Conservation (phyloP, 2,329 filamentous ascomycete species). For the Fusarium musae region DNA sequence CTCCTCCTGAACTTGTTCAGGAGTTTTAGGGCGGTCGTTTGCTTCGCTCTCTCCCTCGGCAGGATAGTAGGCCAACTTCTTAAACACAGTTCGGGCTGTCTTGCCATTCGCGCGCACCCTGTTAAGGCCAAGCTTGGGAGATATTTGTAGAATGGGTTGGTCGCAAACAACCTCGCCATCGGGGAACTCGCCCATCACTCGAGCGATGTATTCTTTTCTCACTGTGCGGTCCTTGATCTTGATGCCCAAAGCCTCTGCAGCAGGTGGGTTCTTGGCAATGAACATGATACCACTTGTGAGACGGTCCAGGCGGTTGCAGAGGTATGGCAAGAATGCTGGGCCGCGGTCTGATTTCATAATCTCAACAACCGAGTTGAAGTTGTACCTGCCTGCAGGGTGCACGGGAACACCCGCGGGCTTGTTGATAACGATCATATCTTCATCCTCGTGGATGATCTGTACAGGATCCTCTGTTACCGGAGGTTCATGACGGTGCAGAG, state of each 20-base stretch:
- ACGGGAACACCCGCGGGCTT: constrained; percentile 96
- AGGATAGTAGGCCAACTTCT: constrained; percentile 90
- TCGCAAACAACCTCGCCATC: constrained; percentile 92
- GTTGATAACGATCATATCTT: constrained; percentile 95
- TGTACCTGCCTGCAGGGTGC: constrained; percentile 93
- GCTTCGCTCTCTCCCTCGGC: constrained; percentile 32
- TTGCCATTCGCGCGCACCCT: constrained; percentile 95
- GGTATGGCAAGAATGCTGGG: constrained; percentile 64
- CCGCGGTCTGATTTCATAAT: constrained; percentile 85
- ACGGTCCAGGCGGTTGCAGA: constrained; percentile 93
- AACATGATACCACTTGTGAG: constrained; percentile 99
- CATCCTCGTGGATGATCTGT: constrained; percentile 87
- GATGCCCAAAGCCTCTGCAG: constrained; percentile 78
- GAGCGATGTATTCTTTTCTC: constrained; percentile 93
- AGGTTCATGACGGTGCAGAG: constrained; percentile 93
- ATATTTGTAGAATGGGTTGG: constrained; percentile 92
- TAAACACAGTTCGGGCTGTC: constrained; percentile 89
- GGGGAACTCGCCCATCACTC: constrained; percentile 91
- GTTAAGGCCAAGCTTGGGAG: constrained; percentile 93
- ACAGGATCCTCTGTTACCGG: constrained; percentile 86
- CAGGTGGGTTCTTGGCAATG: constrained; percentile 85
- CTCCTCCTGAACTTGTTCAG: constrained; percentile 36
- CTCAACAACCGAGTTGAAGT: constrained; percentile 93
- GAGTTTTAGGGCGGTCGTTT: constrained; percentile 42
- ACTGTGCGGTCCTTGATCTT: constrained; percentile 86